These are phyloP conservation scores for Taiozyma sp. DNA, from an alignment of 1,139 yeast genomes.

Conservation along the genomic window DNA sequence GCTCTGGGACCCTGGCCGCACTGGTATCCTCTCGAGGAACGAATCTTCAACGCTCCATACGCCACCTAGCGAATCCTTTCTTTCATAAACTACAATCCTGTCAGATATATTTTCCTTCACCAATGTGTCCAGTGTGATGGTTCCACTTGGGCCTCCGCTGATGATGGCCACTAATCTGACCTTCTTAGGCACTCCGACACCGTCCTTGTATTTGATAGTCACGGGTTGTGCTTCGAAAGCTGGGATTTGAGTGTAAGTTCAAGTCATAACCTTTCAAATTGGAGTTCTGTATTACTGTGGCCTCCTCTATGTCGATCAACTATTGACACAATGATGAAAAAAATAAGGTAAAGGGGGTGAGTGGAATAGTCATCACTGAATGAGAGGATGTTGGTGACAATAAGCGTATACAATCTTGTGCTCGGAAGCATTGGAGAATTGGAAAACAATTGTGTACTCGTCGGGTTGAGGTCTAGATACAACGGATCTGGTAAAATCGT, in stretches of 20 bases:
- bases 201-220: neutral
- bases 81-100: constrained; percentile 30
- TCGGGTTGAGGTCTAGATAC: too few relatives aligned
- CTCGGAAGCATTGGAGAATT: too few relatives aligned
- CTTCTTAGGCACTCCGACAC: neutral
- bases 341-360: too few relatives aligned
- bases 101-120: constrained; percentile 19
- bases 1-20: constrained; percentile 16
- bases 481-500: too few relatives aligned
- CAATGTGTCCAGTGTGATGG: constrained; percentile 8
- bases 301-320: neutral
- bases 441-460: too few relatives aligned
- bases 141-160: constrained; percentile 29
- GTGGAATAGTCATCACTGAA: too few relatives aligned
- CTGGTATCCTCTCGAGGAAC: constrained; percentile 8
- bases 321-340: too few relatives aligned
- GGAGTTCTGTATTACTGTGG: neutral
- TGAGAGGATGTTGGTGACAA: too few relatives aligned
- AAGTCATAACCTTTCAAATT: neutral
- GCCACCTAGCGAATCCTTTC: constrained; percentile 28
- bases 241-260: neutral
- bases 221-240: neutral
- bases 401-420: too few relatives aligned
- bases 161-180: constrained; percentile 22
- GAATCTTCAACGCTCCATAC: constrained; percentile 26